phyloP scores from a whole-genome alignment of 352 stramenopile genomes.

The Globisporangium carolinianum region DNA sequence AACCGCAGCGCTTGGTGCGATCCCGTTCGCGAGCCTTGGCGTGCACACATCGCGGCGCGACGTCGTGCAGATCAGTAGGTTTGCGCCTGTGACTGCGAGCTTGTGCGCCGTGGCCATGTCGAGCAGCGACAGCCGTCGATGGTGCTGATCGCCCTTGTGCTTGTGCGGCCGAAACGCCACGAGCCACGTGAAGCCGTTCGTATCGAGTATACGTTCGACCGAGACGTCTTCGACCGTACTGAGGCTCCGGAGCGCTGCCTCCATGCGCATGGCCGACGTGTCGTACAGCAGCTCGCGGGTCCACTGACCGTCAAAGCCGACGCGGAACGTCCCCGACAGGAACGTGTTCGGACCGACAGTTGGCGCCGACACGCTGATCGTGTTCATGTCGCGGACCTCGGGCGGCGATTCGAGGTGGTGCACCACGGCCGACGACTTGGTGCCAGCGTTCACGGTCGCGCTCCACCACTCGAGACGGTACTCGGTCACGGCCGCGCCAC shows the following conservation, averaged over 20 bases:
- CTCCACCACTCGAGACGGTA: slow-evolving; percentile 74
- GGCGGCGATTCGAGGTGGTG: slow-evolving; percentile 30
- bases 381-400: slow-evolving; percentile 50
- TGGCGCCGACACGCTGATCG: slow-evolving; percentile 64
- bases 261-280: slow-evolving; percentile 77
- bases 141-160: slow-evolving; percentile 55
- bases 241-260: slow-evolving; percentile 37
- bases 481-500: slow-evolving; percentile 45
- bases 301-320: slow-evolving; percentile 84
- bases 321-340: slow-evolving; percentile 78
- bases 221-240: slow-evolving; percentile 49
- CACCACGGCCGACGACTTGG: slow-evolving; percentile 45
- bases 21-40: slow-evolving; percentile 30
- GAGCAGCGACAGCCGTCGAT: slow-evolving; percentile 33
- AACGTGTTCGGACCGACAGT: slow-evolving; percentile 30
- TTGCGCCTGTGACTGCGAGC: slow-evolving; percentile 34
- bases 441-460: slow-evolving; percentile 21
- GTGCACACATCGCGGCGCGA: slow-evolving; percentile 32
- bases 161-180: slow-evolving; percentile 55
- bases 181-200: slow-evolving; percentile 76
- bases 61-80: slow-evolving; percentile 55
- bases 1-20: slow-evolving; percentile 36
- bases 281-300: slow-evolving; percentile 85
- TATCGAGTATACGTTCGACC: slow-evolving; percentile 47
- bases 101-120: slow-evolving; percentile 39